These are phyloP conservation scores for Monilinia vaccinii-corymbosi DNA, from an alignment of 2,329 filamentous ascomycete genomes.

Conservation along the genomic window DNA sequence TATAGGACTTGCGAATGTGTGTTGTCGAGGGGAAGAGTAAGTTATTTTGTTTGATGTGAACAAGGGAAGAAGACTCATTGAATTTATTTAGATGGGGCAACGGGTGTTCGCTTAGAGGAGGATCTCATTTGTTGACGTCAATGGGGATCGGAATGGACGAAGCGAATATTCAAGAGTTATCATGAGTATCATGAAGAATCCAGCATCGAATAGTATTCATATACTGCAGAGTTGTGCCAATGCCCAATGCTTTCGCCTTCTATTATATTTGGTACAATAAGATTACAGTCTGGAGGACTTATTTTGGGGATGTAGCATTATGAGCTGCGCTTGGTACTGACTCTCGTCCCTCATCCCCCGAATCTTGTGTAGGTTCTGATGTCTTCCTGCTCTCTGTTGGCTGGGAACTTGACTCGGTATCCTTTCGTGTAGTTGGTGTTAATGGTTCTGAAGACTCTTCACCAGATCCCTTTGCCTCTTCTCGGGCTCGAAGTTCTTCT, in stretches of 20 bases:
- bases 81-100: not conserved
- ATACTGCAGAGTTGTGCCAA: not conserved
- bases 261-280: constrained; percentile 23
- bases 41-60: not conserved
- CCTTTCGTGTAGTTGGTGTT: not conserved
- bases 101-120: constrained; percentile 8
- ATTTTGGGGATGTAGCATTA: constrained; percentile 30
- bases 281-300: constrained; percentile 9
- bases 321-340: constrained; percentile 42
- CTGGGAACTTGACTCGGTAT: not conserved
- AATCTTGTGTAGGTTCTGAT: constrained; percentile 15
- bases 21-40: not conserved
- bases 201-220: too few relatives aligned
- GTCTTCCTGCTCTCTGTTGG: not conserved
- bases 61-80: not conserved
- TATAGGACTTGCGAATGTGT: not conserved
- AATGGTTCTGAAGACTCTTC: constrained; percentile 3
- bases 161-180: too few relatives aligned
- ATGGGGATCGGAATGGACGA: not conserved
- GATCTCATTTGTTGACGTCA: constrained; percentile 14
- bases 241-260: not conserved
- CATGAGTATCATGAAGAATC: too few relatives aligned
- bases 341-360: constrained; percentile 33
- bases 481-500: constrained; percentile 25
- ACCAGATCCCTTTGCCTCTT: constrained; percentile 13